Conservation (phyloP, 805 yeast genomes). For the Candida schatavii region DNA sequence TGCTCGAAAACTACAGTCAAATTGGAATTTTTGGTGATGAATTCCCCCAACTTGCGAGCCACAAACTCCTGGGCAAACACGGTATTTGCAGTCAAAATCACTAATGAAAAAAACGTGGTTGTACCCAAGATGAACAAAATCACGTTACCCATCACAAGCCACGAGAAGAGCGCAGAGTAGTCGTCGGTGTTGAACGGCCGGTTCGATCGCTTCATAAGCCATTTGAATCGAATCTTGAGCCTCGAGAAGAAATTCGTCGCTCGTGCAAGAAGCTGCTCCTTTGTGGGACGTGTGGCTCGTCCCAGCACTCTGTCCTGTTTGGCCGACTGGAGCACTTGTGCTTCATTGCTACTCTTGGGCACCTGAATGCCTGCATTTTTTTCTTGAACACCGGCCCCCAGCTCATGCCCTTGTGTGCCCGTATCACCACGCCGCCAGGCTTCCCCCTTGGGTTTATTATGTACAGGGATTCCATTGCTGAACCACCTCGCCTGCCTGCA, state of each 20-base stretch:
- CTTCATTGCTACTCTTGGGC: no score
- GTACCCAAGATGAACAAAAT: slow-evolving; percentile 80
- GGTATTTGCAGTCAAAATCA: slow-evolving; percentile 75
- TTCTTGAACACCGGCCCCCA: no score
- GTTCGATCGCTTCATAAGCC: slow-evolving; percentile 72
- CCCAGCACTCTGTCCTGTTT: no score
- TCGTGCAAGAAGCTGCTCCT: slow-evolving; percentile 22
- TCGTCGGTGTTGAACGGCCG: slow-evolving; percentile 93
- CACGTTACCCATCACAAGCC: slow-evolving; percentile 88
- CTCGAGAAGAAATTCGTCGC: slow-evolving; percentile 31
- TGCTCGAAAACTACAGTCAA: slow-evolving; percentile 84
- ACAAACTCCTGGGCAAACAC: slow-evolving; percentile 86
- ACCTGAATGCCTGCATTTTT: no score
- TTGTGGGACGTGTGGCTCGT: slow-evolving; percentile 9
- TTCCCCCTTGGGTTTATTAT: neutral
- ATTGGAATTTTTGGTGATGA: slow-evolving; percentile 79
- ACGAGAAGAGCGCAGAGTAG: slow-evolving; percentile 82
- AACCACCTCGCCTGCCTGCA: no score
- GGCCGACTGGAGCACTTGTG: no score
- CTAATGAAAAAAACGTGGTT: slow-evolving; percentile 83
- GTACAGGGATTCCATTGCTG: no score
- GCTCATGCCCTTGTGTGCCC: no score
- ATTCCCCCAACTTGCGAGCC: slow-evolving; percentile 76
- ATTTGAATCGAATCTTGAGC: slow-evolving; percentile 47
- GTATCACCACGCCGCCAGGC: slow-evolving; percentile 1